Conservation (phyloP, 23 red algal species). For the Pyropia haitanensis region DNA sequence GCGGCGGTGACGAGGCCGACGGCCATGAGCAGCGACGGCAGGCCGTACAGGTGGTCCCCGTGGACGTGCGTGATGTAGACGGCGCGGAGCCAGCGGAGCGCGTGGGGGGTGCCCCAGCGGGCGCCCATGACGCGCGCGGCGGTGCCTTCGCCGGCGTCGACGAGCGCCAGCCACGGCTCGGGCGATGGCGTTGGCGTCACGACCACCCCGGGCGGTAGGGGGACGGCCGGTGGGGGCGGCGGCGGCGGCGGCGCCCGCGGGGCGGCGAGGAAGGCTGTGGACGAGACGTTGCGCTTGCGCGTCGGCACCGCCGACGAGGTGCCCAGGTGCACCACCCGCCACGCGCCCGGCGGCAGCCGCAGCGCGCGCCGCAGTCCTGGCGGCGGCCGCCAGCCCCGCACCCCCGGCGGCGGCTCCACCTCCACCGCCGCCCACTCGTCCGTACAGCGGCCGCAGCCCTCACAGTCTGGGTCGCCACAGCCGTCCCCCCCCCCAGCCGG, state of each 20-base stretch:
- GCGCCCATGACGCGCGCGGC: slow-evolving; percentile 33
- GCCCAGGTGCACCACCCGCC: slow-evolving; percentile 66
- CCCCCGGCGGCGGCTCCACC: too few species aligned
- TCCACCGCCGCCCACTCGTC: too few species aligned
- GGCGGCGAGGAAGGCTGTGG: slow-evolving; percentile 38
- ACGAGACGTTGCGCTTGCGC: slow-evolving; percentile 69
- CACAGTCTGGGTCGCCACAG: too few species aligned
- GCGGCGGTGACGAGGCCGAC: slow-evolving; percentile 46
- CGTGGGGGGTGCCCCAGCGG: slow-evolving; percentile 60
- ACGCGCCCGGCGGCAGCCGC: slow-evolving; percentile 24
- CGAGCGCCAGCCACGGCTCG: slow-evolving; percentile 57
- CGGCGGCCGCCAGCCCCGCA: too few species aligned
- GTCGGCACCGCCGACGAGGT: slow-evolving; percentile 82
- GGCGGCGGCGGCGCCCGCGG: neutral
- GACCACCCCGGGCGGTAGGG: neutral
- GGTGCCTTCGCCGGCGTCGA: slow-evolving; percentile 72
- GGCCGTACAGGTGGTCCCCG: slow-evolving; percentile 88
- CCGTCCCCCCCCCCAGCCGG: too few species aligned
- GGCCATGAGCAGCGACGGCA: slow-evolving; percentile 39
- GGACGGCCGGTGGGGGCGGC: too few species aligned
- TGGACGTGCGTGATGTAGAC: slow-evolving; percentile 96
- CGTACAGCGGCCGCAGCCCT: too few species aligned
- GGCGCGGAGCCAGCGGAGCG: slow-evolving; percentile 54
- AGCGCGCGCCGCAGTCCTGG: slow-evolving; percentile 6
- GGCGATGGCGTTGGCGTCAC: neutral